Conservation (phyloP, 768 basidiomycete genomes). For the Pholiota conissans region DNA sequence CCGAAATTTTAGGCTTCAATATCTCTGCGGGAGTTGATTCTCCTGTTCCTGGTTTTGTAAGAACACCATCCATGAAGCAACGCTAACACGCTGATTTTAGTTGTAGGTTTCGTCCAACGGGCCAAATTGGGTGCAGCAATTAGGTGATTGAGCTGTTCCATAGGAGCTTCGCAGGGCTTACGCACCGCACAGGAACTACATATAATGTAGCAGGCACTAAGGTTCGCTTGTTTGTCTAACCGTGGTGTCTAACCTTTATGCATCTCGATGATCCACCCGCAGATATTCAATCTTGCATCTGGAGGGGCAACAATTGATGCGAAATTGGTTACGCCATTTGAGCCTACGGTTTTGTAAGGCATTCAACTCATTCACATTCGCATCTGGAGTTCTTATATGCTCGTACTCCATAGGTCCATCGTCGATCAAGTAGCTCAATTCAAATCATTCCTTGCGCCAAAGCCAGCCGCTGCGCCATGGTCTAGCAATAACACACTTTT, state of each 20-base stretch:
- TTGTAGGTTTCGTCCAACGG: conserved; percentile 58
- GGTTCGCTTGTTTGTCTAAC: conserved; percentile 32
- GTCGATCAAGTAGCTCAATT: conserved; percentile 61
- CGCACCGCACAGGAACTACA: conserved; percentile 34
- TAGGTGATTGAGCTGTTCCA: conserved; percentile 5
- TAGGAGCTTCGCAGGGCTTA: background rate
- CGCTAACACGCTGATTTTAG: background rate
- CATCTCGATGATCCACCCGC: background rate
- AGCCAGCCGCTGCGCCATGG: conserved; percentile 50
- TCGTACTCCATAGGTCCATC: conserved; percentile 38
- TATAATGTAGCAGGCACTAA: conserved; percentile 57
- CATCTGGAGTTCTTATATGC: background rate
- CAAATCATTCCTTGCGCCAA: conserved; percentile 39
- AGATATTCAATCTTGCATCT: conserved; percentile 53
- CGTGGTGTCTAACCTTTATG: background rate
- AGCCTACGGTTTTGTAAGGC: conserved; percentile 42
- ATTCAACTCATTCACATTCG: background rate
- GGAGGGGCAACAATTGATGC: conserved; percentile 62
- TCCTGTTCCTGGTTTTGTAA: conserved; percentile 49
- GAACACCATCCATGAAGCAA: conserved; percentile 14
- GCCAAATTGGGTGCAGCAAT: conserved; percentile 54
- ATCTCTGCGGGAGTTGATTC: conserved; percentile 56
- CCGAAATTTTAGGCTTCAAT: conserved; percentile 46
- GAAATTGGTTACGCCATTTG: conserved; percentile 49
- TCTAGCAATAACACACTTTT: conserved; percentile 53